Evolutionary conservation across 225 moss, liverwort and hornwort species (phyloP).

Genomic region (Asterella californica): DNA sequence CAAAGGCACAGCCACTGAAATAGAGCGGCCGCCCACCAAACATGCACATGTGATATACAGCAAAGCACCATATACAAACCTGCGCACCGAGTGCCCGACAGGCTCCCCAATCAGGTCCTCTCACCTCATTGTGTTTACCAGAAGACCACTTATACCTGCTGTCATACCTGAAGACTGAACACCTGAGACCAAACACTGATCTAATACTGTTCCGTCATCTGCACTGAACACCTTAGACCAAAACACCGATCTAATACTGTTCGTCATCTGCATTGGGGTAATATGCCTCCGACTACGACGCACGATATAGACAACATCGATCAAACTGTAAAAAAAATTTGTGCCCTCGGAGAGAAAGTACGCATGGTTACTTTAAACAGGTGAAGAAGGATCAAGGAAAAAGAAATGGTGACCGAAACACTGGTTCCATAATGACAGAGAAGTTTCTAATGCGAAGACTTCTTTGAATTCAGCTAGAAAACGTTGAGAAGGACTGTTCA

Average conservation of each 20-base stretch:
- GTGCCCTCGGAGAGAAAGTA: neutral
- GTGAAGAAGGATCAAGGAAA: neutral
- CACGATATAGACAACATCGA: neutral
- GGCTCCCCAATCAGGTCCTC: slow-evolving; percentile 88
- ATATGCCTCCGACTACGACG: neutral
- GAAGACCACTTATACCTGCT: slow-evolving; percentile 39
- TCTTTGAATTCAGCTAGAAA: too few species aligned
- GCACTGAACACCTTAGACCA: slow-evolving; percentile 19
- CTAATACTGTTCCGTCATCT: neutral
- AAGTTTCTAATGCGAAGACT: neutral
- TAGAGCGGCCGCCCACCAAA: slow-evolving; percentile 83
- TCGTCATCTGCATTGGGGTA: neutral
- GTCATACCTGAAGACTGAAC: slow-evolving; percentile 23
- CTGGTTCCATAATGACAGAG: neutral
- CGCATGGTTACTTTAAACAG: neutral
- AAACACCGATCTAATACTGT: slow-evolving; percentile 10
- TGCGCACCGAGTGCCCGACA: slow-evolving; percentile 94
- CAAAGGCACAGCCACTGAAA: slow-evolving; percentile 53
- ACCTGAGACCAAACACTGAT: slow-evolving; percentile 17
- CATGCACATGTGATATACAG: slow-evolving; percentile 93
- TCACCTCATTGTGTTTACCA: slow-evolving; percentile 60
- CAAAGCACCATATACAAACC: slow-evolving; percentile 91
- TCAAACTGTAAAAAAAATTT: neutral
- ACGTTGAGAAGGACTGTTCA: neutral
- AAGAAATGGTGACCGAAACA: neutral